Base-by-base conservation (phyloP, 306 rosid species). In the Phaseolus lunatus region DNA sequence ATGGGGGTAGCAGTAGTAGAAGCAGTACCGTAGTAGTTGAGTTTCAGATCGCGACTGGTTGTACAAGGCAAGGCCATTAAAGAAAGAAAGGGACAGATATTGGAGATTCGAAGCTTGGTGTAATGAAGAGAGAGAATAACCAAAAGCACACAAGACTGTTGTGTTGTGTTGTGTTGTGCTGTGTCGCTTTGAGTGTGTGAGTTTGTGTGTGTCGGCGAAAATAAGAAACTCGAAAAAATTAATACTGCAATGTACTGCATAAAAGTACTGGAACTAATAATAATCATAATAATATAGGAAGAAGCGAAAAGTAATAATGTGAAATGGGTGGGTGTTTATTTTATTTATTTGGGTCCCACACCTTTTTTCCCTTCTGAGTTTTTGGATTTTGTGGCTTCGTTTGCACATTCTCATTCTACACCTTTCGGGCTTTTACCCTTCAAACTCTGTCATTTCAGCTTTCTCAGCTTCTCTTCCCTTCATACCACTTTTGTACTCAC, bases 61-160 rank as follows among this genome's bases (percentile, higher is more conserved):
- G 83, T 24, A 64, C 64, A 83, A 83, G 85, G 81, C 82, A 89
- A 80, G 53, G 90, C 87, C 96, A 91, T 88, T 88, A 86, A 90
- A 84, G 84, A 83, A 89, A 90, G 85, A 83, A 89, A 90, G 85
- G 81, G 85, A 85, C 86, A 81, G 73, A 72, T 37, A 63, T 26
- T 56, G 12, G 88, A 87, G 90, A 90, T 87, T 91, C 96, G 88
- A 88, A 91, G 92, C 92, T 89, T 88, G 54, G 78, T 83, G 92
- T 83, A 71, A 88, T 74, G 89, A 87, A 75, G 90, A 87, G 90
- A 88, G 89, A 89, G 89, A 91, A 19, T 12, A 5, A n/a, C 23
- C 9, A 31, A 74, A 54, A 68, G 54, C 3, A 70, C 22, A 73
- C 18, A 13, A 64, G 67, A 43, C 57, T 59, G 65, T 79, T 50